A percentile compares a stretch with the other conserved stretches of the same genome.
Evolutionary conservation across 192 early-diverging fungal species (phyloP).

Genomic region (Coemansia sp.): DNA sequence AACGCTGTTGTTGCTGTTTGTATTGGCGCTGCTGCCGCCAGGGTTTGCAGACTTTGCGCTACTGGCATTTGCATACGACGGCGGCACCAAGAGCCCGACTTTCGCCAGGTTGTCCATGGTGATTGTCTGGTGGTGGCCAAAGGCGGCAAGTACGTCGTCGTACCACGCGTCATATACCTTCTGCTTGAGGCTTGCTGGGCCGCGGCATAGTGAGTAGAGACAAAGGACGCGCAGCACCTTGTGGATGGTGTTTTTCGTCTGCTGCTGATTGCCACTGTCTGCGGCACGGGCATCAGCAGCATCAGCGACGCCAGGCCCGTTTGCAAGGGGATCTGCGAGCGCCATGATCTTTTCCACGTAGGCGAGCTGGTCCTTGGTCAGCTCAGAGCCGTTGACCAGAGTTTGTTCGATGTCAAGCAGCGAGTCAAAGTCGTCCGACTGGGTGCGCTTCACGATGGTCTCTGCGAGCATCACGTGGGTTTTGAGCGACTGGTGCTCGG

Average conservation of each 20-base stretch:
- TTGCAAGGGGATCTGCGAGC: slow-evolving; percentile 78
- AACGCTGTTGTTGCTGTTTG: slow-evolving; percentile 45
- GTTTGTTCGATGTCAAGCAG: slow-evolving; percentile 89
- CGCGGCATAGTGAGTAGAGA: slow-evolving; percentile 81
- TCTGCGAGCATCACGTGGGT: slow-evolving; percentile 66
- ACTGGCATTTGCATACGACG: slow-evolving; percentile 5
- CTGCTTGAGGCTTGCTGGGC: slow-evolving; percentile 69
- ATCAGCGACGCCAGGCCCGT: slow-evolving; percentile 47
- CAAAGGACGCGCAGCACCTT: slow-evolving; percentile 81
- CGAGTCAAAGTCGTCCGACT: slow-evolving; percentile 78
- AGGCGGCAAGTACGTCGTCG: slow-evolving; percentile 85
- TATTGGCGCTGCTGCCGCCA: slow-evolving; percentile 27
- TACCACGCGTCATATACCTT: slow-evolving; percentile 83
- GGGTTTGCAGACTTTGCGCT: too few species aligned
- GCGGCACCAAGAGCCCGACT: slow-evolving; percentile 65
- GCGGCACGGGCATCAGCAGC: slow-evolving; percentile 9
- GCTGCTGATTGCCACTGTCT: slow-evolving; percentile 11
- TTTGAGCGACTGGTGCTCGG: slow-evolving; percentile 82
- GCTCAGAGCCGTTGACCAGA: slow-evolving; percentile 26
- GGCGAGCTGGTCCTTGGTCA: slow-evolving; percentile 25
- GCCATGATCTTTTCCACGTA: slow-evolving; percentile 83
- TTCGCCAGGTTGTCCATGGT: slow-evolving; percentile 80
- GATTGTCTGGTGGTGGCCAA: slow-evolving; percentile 86
- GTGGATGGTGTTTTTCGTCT: slow-evolving; percentile 40
- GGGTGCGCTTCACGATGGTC: slow-evolving; percentile 76